Base-by-base conservation (phyloP, 2,329 filamentous ascomycete genomes). In the Colletotrichum sp. region DNA sequence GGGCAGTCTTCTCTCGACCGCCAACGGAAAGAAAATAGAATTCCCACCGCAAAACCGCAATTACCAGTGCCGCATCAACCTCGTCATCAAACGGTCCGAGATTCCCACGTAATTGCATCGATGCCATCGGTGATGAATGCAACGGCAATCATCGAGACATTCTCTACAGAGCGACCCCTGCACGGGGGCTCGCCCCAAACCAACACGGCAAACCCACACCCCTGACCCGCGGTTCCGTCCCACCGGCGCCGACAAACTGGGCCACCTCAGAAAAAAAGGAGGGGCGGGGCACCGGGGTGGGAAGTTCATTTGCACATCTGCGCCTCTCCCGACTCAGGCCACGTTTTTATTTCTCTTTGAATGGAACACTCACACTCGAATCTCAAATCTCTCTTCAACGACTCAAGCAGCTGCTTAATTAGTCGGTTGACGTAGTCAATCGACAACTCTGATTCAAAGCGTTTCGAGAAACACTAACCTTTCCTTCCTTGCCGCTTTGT, bases 181-280 rank as follows among this genome's bases (percentile, higher is more conserved):
- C 13, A 16, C 34, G 36, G 22, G n/a, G n/a, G 27, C 18, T 39
- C 43, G 15, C 22, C 22, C 32, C 43, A 27, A 56, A 73, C 32
- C 43, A 34, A 62, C 58, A 68, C 58, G 39, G 39, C 34, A 22
- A 39, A 56, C 16, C 60, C 32, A 60, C 39, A n/a, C 39, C 60
- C 71, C 66, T 60, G 55, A 60, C 22, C 36, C 70, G 70, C 66
- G 66, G 66, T 62, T 70, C 71, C 71, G 66, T 32, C 34, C n/a
- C 58, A 70, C 66, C 66, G 71, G 66, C 66, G 66, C 66, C 71
- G 66, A 70, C 28, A 34, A n/a, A 27, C 34, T 39, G 34, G 28
- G 18, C 22, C 22, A 2, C 22, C 22, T 22, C 22, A 22, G 9
- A n/a, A 39, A 8, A 27, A 67, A 67, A 27, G 28, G 64, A 18